Percentiles rank a stretch among this genome's conserved stretches.
Evolutionary conservation across 2,329 filamentous ascomycete genomes (phyloP).

Genomic region (Septoria petroselini): DNA sequence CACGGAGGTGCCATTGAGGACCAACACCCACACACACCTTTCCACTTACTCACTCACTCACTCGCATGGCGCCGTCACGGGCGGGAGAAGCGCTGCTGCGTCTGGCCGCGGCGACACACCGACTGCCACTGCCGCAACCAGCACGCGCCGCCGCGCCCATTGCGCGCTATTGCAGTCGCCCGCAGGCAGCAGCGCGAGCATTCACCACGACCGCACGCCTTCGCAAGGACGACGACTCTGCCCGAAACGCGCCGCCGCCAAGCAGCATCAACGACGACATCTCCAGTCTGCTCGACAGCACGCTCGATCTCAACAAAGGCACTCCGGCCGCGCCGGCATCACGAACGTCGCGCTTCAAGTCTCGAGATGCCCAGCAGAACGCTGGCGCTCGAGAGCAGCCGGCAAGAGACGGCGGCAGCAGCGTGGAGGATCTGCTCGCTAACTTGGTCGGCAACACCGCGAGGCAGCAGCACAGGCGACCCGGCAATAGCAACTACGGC

Average conservation of each 20-base stretch:
- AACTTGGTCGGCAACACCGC: conserved; percentile 5
- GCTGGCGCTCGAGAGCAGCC: conserved; percentile 18
- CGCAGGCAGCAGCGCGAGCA: conserved; percentile 21
- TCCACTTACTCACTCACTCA: no score
- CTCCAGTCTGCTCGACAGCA: conserved; percentile 31
- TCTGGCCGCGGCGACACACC: conserved; percentile 26
- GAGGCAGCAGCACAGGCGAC: not conserved
- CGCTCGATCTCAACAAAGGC: conserved; percentile 33
- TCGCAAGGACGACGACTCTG: conserved; percentile 15
- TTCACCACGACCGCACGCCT: conserved; percentile 26
- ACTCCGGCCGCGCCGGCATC: conserved; percentile 26
- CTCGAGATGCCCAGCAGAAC: conserved; percentile 26
- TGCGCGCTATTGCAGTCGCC: conserved; percentile 15
- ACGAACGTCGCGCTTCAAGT: conserved; percentile 33
- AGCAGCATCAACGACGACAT: conserved; percentile 23
- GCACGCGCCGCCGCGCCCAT: conserved; percentile 15
- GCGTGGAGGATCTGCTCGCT: conserved; percentile 21
- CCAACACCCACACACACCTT: no score
- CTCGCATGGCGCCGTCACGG: conserved; percentile 4
- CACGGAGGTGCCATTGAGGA: no score
- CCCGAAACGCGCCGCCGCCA: not conserved
- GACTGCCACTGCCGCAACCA: conserved; percentile 15
- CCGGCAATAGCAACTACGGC: not conserved
- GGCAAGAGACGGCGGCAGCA: conserved; percentile 8
- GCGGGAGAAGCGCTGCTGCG: conserved; percentile 25